Evolutionary conservation across 768 basidiomycete genomes (phyloP).

Genomic region (Amanita molliuscula): DNA sequence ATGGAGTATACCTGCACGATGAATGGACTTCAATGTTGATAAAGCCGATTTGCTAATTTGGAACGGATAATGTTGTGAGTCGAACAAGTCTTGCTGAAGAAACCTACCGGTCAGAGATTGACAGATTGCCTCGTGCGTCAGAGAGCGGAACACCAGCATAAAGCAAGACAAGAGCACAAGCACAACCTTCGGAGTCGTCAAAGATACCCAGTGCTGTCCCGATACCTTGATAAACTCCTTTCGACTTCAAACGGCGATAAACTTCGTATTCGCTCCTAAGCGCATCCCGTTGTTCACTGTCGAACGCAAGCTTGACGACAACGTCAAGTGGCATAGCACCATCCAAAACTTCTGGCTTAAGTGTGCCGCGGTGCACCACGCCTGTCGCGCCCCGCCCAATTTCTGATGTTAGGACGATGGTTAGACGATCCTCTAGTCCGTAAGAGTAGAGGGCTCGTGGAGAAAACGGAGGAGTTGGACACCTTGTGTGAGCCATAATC

Average conservation of each 20-base stretch:
- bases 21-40: slow-evolving; percentile 11
- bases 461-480: slow-evolving; percentile 7
- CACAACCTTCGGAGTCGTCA: slow-evolving; percentile 11
- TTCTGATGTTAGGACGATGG: slow-evolving; percentile 11
- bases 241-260: slow-evolving; percentile 10
- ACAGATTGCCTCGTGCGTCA: slow-evolving; percentile 2
- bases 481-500: slow-evolving; percentile 4
- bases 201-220: slow-evolving; percentile 9
- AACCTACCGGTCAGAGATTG: slow-evolving; percentile 10
- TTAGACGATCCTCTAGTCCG: slow-evolving; percentile 9
- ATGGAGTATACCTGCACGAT: slow-evolving; percentile 12
- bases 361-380: slow-evolving; percentile 12
- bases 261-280: slow-evolving; percentile 11
- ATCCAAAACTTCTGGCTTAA: slow-evolving; percentile 8
- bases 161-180: no score
- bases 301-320: slow-evolving; percentile 11
- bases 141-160: slow-evolving; percentile 7
- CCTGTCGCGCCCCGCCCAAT: slow-evolving; percentile 13
- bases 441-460: slow-evolving; percentile 10
- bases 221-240: slow-evolving; percentile 10
- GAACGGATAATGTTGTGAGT: slow-evolving; percentile 7
- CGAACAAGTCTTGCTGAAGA: slow-evolving; percentile 7
- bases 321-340: slow-evolving; percentile 10
- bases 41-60: slow-evolving; percentile 10
- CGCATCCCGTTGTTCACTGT: slow-evolving; percentile 10